Percentiles rank a stretch among this genome's conserved stretches.
Evolutionary conservation across 2,329 filamentous ascomycete species (phyloP).

Genomic region (Thielaviopsis punctulata): DNA sequence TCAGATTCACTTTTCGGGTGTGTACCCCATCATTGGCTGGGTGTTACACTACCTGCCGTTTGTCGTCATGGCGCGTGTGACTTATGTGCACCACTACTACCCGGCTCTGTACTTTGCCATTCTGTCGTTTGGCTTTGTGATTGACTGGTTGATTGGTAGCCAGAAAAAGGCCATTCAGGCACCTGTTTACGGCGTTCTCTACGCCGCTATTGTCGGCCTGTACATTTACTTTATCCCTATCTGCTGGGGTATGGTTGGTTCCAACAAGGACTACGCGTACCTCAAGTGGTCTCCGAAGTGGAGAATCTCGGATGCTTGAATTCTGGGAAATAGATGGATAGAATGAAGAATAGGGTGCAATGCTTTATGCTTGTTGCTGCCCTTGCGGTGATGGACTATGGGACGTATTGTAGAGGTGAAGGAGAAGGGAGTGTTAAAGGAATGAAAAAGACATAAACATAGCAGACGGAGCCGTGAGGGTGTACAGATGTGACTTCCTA

Average conservation of each 20-base stretch:
- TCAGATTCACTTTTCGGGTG: conserved; percentile 80
- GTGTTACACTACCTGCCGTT: conserved; percentile 93
- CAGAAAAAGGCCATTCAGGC: conserved; percentile 47
- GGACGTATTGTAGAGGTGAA: neutral
- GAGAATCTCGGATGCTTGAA: conserved; percentile 50
- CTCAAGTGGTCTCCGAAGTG: conserved; percentile 86
- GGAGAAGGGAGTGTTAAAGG: neutral
- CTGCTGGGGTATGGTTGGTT: conserved; percentile 87
- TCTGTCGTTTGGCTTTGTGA: conserved; percentile 68
- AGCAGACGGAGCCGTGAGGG: neutral
- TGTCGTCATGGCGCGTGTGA: conserved; percentile 93
- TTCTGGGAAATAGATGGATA: neutral
- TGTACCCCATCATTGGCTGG: conserved; percentile 90
- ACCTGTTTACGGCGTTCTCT: conserved; percentile 56
- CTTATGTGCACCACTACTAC: conserved; percentile 98
- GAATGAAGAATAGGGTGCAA: neutral
- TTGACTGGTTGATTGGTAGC: conserved; percentile 65
- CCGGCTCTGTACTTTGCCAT: conserved; percentile 97
- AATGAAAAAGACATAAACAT: neutral
- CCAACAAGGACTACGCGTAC: conserved; percentile 70
- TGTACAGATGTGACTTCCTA: neutral
- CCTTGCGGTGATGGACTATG: neutral
- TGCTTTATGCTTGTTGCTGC: neutral
- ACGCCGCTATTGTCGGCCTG: conserved; percentile 56
- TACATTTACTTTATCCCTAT: conserved; percentile 87